phyloP scores from a whole-genome alignment of 2,329 filamentous ascomycete species.

The Colletotrichum tropicicola region DNA sequence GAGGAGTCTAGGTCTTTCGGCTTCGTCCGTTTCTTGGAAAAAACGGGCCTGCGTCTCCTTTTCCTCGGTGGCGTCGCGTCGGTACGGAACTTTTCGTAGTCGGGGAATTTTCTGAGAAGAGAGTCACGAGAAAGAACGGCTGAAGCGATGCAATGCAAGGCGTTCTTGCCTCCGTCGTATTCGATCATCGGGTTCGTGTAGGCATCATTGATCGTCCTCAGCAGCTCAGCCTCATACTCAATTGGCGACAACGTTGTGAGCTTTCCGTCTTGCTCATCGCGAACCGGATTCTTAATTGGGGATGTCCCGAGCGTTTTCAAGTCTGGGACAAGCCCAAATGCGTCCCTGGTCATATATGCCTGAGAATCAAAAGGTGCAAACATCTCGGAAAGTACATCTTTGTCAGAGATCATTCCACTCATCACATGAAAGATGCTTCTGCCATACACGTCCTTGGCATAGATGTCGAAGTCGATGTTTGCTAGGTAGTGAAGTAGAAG shows the following conservation, averaged over 20 bases:
- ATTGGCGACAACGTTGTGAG: neutral
- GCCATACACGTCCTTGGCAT: neutral
- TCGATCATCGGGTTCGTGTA: neutral
- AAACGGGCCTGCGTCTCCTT: neutral
- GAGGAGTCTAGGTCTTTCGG: neutral
- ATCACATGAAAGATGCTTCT: neutral
- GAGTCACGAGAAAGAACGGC: neutral
- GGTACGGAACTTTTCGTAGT: neutral
- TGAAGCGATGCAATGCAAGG: neutral
- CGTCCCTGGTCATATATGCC: neutral
- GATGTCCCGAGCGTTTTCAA: no score
- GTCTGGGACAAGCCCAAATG: neutral
- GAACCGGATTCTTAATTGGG: no score
- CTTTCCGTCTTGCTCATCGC: neutral
- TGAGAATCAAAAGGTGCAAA: neutral
- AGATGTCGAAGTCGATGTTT: neutral
- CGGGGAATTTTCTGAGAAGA: neutral
- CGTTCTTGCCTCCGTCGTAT: neutral
- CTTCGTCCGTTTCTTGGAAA: neutral
- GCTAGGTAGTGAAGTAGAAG: neutral
- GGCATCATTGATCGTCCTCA: neutral
- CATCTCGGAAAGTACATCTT: neutral
- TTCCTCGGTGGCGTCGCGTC: neutral
- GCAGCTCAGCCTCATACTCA: neutral
- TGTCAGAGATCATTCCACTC: neutral